phyloP scores from a whole-genome alignment of 768 basidiomycete species.

The Russula sp. region DNA sequence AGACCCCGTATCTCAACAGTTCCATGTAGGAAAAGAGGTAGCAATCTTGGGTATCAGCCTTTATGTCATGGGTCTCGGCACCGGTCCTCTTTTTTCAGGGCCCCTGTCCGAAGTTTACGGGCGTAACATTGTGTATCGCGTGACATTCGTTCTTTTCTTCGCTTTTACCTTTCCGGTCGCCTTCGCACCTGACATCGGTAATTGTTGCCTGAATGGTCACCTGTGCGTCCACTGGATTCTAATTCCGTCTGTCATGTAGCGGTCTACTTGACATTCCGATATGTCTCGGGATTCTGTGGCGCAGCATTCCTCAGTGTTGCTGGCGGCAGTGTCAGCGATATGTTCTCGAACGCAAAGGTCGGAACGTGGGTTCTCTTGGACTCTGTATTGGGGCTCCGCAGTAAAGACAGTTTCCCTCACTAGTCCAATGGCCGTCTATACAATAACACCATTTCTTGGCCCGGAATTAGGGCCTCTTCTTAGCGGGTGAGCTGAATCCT shows the following conservation, averaged over 20 bases:
- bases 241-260: constrained; percentile 32
- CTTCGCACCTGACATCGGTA: constrained; percentile 62
- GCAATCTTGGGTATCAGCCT: constrained; percentile 38
- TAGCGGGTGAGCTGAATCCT: constrained; percentile 41
- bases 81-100: constrained; percentile 30
- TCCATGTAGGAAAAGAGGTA: constrained; percentile 36
- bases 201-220: constrained; percentile 3
- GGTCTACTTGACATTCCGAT: constrained; percentile 56
- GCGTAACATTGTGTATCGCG: constrained; percentile 54
- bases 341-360: constrained; percentile 50
- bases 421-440: constrained; percentile 54
- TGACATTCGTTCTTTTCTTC: constrained; percentile 57
- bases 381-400: background rate
- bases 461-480: constrained; percentile 53
- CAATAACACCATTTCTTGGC: constrained; percentile 49
- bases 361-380: constrained; percentile 42
- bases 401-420: background rate
- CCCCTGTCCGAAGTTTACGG: constrained; percentile 52
- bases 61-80: constrained; percentile 33
- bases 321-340: constrained; percentile 37
- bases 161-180: constrained; percentile 64
- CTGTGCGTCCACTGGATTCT: background rate
- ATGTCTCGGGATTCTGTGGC: constrained; percentile 51
- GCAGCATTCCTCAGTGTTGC: constrained; percentile 56
- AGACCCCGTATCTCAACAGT: constrained; percentile 33